A percentile compares a stretch with the other conserved stretches of the same genome.
These are phyloP conservation scores for Coemansia sp. DNA, from an alignment of 192 early-diverging fungal genomes.

Conservation along the genomic window DNA sequence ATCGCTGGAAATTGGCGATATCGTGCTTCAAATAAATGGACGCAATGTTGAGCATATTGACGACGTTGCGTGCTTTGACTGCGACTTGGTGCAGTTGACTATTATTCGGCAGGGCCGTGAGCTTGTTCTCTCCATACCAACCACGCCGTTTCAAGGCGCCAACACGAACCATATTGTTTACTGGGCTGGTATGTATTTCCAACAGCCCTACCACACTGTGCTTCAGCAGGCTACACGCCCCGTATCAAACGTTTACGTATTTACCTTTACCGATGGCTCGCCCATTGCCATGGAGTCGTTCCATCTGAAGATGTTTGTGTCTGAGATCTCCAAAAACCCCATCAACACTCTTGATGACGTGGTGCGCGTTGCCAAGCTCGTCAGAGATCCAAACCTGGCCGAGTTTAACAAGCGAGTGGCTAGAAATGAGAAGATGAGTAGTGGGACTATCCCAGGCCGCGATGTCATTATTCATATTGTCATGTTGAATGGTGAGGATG, in stretches of 20 bases:
- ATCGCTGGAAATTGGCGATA: slow-evolving; percentile 32
- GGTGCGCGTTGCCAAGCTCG: slow-evolving; percentile 1
- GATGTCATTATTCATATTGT: slow-evolving; percentile 24
- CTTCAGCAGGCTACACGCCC: slow-evolving; percentile 14
- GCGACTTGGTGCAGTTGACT: slow-evolving; percentile 17
- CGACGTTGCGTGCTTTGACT: slow-evolving; percentile 23
- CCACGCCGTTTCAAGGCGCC: slow-evolving; percentile 4
- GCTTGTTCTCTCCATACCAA: slow-evolving; percentile 20
- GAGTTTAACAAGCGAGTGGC: slow-evolving; percentile 22
- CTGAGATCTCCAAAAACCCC: slow-evolving; percentile 17
- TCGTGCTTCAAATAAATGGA: slow-evolving; percentile 23
- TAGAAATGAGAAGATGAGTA: background rate
- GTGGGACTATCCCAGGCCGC: slow-evolving; percentile 29
- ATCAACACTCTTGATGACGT: slow-evolving; percentile 32
- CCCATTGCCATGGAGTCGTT: background rate
- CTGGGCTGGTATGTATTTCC: slow-evolving; percentile 37
- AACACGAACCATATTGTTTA: slow-evolving; percentile 22
- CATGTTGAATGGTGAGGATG: slow-evolving; percentile 17
- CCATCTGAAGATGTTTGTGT: slow-evolving; percentile 14
- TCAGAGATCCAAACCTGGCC: slow-evolving; percentile 8
- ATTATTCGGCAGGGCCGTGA: slow-evolving; percentile 27
- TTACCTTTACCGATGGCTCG: background rate
- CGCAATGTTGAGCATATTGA: slow-evolving; percentile 14
- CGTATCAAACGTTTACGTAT: slow-evolving; percentile 22
- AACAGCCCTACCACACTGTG: slow-evolving; percentile 27